Conservation (phyloP, 2,329 filamentous ascomycete species). For the Penicillium decumbens region DNA sequence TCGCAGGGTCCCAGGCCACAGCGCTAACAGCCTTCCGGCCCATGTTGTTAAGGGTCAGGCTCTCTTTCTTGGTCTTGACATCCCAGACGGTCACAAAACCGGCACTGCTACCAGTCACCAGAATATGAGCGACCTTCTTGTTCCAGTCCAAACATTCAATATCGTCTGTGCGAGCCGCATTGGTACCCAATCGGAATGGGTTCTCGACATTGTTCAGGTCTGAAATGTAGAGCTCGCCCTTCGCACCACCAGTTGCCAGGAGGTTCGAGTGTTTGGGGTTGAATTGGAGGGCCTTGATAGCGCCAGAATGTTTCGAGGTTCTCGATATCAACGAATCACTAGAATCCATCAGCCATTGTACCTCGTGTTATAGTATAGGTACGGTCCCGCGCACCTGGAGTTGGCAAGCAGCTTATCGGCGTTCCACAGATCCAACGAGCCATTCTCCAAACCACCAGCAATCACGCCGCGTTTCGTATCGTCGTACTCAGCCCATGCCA, state of each 20-base stretch:
- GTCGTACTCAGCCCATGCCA: slow-evolving; percentile 84
- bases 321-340: slow-evolving; percentile 77
- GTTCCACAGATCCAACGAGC: slow-evolving; percentile 89
- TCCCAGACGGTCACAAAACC: slow-evolving; percentile 99
- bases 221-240: slow-evolving; percentile 94
- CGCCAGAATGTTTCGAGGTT: slow-evolving; percentile 82
- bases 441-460: slow-evolving; percentile 91
- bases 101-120: slow-evolving; percentile 87
- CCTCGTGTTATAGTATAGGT: background rate
- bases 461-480: slow-evolving; percentile 82
- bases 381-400: slow-evolving; percentile 42
- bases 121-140: slow-evolving; percentile 91
- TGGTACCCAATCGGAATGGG: slow-evolving; percentile 82
- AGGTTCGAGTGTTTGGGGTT: slow-evolving; percentile 89
- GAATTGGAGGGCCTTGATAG: slow-evolving; percentile 94
- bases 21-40: slow-evolving; percentile 91
- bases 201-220: slow-evolving; percentile 86
- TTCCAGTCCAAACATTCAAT: slow-evolving; percentile 98
- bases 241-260: slow-evolving; percentile 84
- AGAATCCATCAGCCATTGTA: slow-evolving; percentile 15
- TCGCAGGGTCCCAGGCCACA: slow-evolving; percentile 95
- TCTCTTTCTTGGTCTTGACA: slow-evolving; percentile 95
- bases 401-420: slow-evolving; percentile 62
- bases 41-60: slow-evolving; percentile 81
- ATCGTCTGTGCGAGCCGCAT: slow-evolving; percentile 84